Base-by-base conservation (phyloP, 371 early-diverging fungal genomes). In the Mortierella sp. region DNA sequence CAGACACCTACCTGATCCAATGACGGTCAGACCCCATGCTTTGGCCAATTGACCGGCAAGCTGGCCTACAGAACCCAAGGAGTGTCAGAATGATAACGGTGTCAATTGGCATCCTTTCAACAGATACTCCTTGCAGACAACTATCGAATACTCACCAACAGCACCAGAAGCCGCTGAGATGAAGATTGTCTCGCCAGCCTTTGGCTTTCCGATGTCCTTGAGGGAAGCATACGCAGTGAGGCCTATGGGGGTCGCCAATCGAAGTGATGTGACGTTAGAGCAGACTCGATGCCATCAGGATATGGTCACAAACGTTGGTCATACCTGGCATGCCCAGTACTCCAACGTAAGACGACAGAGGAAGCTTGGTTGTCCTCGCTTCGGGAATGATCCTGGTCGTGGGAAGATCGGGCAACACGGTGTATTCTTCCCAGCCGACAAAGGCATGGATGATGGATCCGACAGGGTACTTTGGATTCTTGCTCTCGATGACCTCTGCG, bases 41-140 rank as follows among this genome's bases (percentile, higher is more conserved):
- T 90, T 90, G 51, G 84, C 86, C 29, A 91, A 78, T 72, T 92
- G 90, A 21, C 86, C 87, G n/a, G 86, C 88, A 39, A 85, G 82
- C 53, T 88, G 90, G 21, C n/a, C n/a, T n/a, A n/a, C n/a, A n/a
- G n/a, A n/a, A n/a, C n/a, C n/a, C n/a, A n/a, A n/a, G n/a, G n/a
- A n/a, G n/a, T n/a, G n/a, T n/a, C n/a, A n/a, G n/a, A n/a, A n/a
- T n/a, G n/a, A n/a, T n/a, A n/a, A n/a, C n/a, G n/a, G n/a, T n/a
- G n/a, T n/a, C n/a, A n/a, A n/a, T n/a, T n/a, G n/a, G n/a, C n/a
- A n/a, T n/a, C n/a, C n/a, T n/a, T n/a, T n/a, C n/a, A n/a, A n/a
- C n/a, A n/a, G n/a, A n/a, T n/a, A n/a, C n/a, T n/a, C n/a, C n/a
- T n/a, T n/a, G n/a, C n/a, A n/a, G n/a, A n/a, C n/a, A n/a, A n/a